Conservation (phyloP, 2,329 filamentous ascomycete genomes). For the Colletotrichum spaethianum region DNA sequence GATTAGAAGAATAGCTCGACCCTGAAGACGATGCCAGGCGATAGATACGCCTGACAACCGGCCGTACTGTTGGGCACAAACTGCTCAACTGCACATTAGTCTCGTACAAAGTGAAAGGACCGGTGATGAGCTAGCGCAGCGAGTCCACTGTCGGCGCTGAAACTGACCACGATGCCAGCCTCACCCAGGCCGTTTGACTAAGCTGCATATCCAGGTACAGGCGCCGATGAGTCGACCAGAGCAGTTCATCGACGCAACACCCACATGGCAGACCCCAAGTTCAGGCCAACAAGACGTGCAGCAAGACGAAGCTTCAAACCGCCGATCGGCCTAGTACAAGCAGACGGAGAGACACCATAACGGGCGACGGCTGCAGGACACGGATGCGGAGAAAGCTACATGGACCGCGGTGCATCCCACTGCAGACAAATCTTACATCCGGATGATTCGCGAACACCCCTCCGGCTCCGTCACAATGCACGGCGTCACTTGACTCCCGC, state of each 20-base stretch:
- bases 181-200: background rate
- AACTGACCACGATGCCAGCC: background rate
- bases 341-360: constrained; percentile 13
- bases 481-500: constrained; percentile 3
- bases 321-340: constrained; percentile 3
- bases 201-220: constrained; percentile 10
- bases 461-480: background rate
- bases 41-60: background rate
- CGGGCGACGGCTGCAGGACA: constrained; percentile 6
- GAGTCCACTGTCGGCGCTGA: background rate
- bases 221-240: background rate
- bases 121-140: background rate
- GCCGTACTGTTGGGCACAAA: background rate
- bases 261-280: background rate
- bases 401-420: background rate
- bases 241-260: background rate
- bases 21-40: no score
- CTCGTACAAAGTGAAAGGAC: background rate
- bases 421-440: background rate
- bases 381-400: constrained; percentile 7
- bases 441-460: constrained; percentile 4
- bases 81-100: background rate
- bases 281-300: background rate
- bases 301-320: background rate
- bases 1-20: background rate